Percentiles rank a stretch among this genome's conserved stretches.
Conservation (phyloP, 2,329 filamentous ascomycete genomes). For the Colletotrichum sansevieriae region DNA sequence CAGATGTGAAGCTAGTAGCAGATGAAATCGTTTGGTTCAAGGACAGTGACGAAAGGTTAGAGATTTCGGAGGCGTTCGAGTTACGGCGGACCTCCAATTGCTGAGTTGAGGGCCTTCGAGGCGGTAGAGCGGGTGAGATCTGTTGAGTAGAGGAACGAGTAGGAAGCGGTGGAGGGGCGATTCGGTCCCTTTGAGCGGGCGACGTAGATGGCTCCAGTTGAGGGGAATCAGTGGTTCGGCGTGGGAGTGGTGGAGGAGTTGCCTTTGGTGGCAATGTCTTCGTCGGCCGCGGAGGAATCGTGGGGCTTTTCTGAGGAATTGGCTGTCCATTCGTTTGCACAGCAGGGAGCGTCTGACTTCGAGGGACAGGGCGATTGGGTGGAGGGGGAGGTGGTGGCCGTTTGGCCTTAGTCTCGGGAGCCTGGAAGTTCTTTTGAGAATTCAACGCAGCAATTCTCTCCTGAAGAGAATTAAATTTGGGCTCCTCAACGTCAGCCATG, state of each 20-base stretch:
- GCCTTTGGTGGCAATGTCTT: constrained; percentile 45
- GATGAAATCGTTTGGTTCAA: constrained; percentile 60
- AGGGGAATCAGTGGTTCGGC: constrained; percentile 50
- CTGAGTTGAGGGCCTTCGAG: constrained; percentile 62
- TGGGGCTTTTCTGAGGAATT: constrained; percentile 49
- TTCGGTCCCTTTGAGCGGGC: constrained; percentile 47
- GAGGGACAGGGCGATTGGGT: constrained; percentile 54
- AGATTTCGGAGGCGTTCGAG: constrained; percentile 71
- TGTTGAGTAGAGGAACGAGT: constrained; percentile 53
- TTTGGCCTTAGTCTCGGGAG: constrained; percentile 52
- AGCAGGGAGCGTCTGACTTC: constrained; percentile 54
- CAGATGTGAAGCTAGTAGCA: constrained; percentile 62
- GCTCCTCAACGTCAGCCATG: constrained; percentile 74
- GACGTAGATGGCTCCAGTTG: constrained; percentile 43
- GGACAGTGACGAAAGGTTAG: constrained; percentile 66
- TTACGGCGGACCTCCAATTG: constrained; percentile 60
- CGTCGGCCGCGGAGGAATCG: constrained; percentile 54
- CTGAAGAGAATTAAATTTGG: constrained; percentile 70
- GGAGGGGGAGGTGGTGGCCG: constrained; percentile 62
- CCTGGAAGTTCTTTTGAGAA: constrained; percentile 69
- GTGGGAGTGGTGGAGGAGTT: constrained; percentile 54
- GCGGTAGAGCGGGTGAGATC: constrained; percentile 62
- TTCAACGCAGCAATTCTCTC: constrained; percentile 76
- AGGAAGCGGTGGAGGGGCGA: constrained; percentile 54
- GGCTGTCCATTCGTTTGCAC: constrained; percentile 46